Evolutionary conservation across 352 stramenopile genomes (phyloP), one percentile per base, ranked within the genome.

Genomic region (Peronosclerospora sorghi): DNA sequence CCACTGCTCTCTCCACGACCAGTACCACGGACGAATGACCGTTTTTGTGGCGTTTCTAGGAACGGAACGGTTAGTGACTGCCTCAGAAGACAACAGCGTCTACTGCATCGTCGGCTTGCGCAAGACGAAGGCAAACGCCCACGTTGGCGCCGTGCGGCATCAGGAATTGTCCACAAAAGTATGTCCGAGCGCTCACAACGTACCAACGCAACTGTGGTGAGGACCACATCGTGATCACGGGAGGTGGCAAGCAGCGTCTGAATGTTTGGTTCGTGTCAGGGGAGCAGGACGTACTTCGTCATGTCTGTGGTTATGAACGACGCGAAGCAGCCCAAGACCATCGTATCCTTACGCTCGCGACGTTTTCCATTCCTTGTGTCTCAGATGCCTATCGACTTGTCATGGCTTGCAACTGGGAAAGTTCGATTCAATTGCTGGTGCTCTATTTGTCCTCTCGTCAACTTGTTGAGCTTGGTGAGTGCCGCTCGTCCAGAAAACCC

Each of bases 61-160:
- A 34, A 28, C 20, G 13, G 48, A 70, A 9, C 62, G 55, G 0
- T 38, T 94, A 8, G 50, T 90, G 39, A 89, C 81, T 1, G 75
- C 78, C 8, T 65, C 67, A 18, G 81, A 94, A 41, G 81, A 94
- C 58, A 90, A 91, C 52, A 79, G 72, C 13, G 41, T 94, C 86
- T 86, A 51, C 57, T 93, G 6, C 74, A 91, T 54, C 41, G 45
- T 2, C 71, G 54, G 26, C 30, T n/a, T 32, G 29, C 24, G 2
- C 37, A 41, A 45, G 4, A 42, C 21, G 42, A 57, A 17, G 17
- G 24, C 20, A 32, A 36, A 28, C 14, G 21, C 42, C 51, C 18
- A 38, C 46, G 61, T 7, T 86, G 73, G 69, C 27, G 40, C 1
- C 70, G 54, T 15, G 53, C 84, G 19, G 73, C 71, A n/a, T 70